These are phyloP conservation scores for Candida sojae DNA, from an alignment of 1,139 yeast genomes.

Conservation along the genomic window DNA sequence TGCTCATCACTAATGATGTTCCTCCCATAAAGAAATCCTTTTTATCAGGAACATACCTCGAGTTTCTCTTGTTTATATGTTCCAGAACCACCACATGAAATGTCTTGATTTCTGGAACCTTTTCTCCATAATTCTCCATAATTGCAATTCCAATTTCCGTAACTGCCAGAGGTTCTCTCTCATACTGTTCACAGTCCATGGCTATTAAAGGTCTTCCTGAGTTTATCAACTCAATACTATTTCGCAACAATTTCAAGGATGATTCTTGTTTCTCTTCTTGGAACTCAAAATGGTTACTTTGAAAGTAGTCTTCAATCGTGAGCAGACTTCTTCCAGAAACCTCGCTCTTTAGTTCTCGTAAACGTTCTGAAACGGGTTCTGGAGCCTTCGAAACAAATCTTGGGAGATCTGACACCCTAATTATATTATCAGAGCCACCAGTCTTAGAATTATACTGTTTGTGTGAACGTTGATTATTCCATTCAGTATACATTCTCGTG, in stretches of 20 bases:
- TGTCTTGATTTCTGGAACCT: slow-evolving; percentile 49
- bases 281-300: slow-evolving; percentile 19
- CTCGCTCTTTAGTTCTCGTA: slow-evolving; percentile 2
- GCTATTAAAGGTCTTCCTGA: slow-evolving; percentile 47
- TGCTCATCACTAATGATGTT: slow-evolving; percentile 44
- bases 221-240: slow-evolving; percentile 29
- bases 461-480: too few relatives aligned
- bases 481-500: neutral
- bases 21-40: slow-evolving; percentile 62
- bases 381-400: neutral
- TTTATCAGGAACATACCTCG: slow-evolving; percentile 64
- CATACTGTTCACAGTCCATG: slow-evolving; percentile 72
- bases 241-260: slow-evolving; percentile 20
- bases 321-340: slow-evolving; percentile 1
- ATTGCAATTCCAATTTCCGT: slow-evolving; percentile 74
- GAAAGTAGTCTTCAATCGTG: slow-evolving; percentile 18
- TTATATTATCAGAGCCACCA: neutral
- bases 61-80: slow-evolving; percentile 46
- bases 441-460: neutral
- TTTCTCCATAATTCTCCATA: slow-evolving; percentile 44
- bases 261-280: slow-evolving; percentile 16
- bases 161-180: slow-evolving; percentile 43
- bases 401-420: neutral
- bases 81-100: slow-evolving; percentile 65
- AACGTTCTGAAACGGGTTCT: neutral